Evolutionary conservation across 352 stramenopile genomes (phyloP).

Genomic region (Globisporangium mamillatum): DNA sequence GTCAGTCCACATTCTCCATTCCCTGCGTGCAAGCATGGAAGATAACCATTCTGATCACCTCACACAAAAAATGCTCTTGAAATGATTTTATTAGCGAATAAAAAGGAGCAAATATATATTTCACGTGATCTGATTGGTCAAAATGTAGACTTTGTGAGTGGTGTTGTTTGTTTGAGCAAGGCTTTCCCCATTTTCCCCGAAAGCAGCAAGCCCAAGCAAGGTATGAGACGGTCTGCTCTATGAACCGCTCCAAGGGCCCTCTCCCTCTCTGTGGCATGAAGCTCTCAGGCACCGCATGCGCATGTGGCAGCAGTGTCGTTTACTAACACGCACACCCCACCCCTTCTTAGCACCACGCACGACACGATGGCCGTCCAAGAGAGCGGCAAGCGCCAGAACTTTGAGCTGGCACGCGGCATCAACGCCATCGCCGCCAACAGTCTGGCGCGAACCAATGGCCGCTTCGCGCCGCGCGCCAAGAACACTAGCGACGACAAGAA

Average conservation of each 20-base stretch:
- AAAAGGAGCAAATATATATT: too few relatives aligned
- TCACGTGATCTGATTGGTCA: too few relatives aligned
- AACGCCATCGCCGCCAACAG: constrained; percentile 74
- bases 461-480: constrained; percentile 28
- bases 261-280: not conserved
- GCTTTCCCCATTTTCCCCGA: not conserved
- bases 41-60: not conserved
- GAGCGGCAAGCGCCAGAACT: constrained; percentile 44
- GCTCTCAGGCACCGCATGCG: not conserved
- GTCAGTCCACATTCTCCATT: too few relatives aligned
- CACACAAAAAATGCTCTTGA: not conserved
- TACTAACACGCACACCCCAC: not conserved
- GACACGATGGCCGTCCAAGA: constrained; percentile 15
- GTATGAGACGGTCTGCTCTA: not conserved
- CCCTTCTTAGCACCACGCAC: not conserved
- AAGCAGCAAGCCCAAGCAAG: not conserved
- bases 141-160: not conserved
- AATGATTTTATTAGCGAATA: too few relatives aligned
- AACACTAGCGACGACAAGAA: constrained; percentile 64
- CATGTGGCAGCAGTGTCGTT: not conserved
- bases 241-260: not conserved
- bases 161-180: not conserved
- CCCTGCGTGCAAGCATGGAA: too few relatives aligned
- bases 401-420: constrained; percentile 71
- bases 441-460: constrained; percentile 56